Conservation (phyloP, 352 stramenopile genomes). For the Phytophthora syringae region DNA sequence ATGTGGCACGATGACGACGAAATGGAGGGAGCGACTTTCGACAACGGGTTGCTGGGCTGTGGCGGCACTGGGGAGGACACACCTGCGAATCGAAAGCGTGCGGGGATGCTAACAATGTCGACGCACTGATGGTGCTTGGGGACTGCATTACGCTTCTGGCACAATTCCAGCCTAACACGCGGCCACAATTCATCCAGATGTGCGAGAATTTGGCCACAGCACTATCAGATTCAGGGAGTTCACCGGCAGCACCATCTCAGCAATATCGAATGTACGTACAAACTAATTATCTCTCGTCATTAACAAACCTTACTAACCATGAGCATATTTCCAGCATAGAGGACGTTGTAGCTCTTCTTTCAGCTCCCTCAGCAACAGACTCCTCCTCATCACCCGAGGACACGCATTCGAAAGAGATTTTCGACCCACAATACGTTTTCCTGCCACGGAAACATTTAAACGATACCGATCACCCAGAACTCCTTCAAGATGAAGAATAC, state of each 20-base stretch:
- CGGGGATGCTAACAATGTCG: slow-evolving; percentile 24
- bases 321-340: slow-evolving; percentile 24
- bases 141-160: slow-evolving; percentile 48
- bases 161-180: slow-evolving; percentile 33
- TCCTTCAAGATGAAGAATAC: slow-evolving; percentile 14
- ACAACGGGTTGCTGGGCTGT: slow-evolving; percentile 48
- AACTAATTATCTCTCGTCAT: background rate
- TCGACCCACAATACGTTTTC: slow-evolving; percentile 50
- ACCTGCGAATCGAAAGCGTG: slow-evolving; percentile 13
- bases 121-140: slow-evolving; percentile 44
- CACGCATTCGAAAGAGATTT: slow-evolving; percentile 34
- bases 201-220: slow-evolving; percentile 39
- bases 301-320: slow-evolving; percentile 11
- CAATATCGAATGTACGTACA: slow-evolving; percentile 41
- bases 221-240: slow-evolving; percentile 18
- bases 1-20: slow-evolving; percentile 33
- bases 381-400: background rate
- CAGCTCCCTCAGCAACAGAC: slow-evolving; percentile 5
- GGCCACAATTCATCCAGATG: slow-evolving; percentile 32
- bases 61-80: slow-evolving; percentile 25
- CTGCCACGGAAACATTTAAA: slow-evolving; percentile 28
- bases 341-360: slow-evolving; percentile 29
- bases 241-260: slow-evolving; percentile 24
- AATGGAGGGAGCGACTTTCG: slow-evolving; percentile 41
- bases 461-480: background rate